Conservation (phyloP, 2,329 filamentous ascomycete genomes). For the Venturia oleaginea region DNA sequence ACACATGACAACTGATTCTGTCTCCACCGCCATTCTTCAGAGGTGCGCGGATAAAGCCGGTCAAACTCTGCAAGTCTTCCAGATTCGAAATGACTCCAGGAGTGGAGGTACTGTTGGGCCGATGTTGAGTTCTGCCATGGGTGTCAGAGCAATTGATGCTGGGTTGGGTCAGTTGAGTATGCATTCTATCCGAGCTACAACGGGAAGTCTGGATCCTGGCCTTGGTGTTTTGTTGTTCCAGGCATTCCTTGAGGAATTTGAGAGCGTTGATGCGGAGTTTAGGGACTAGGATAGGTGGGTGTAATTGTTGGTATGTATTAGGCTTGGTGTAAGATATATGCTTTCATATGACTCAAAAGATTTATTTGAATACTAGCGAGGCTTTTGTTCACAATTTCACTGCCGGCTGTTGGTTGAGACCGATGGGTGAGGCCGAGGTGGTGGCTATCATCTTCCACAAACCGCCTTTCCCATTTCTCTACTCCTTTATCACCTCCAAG, state of each 20-base stretch:
- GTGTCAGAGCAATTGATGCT: slow-evolving; percentile 74
- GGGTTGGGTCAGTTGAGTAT: slow-evolving; percentile 89
- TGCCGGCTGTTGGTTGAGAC: too few species aligned
- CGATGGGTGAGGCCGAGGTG: too few species aligned
- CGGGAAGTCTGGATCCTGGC: slow-evolving; percentile 75
- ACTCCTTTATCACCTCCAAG: too few species aligned
- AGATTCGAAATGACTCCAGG: slow-evolving; percentile 86
- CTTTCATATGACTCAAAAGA: too few species aligned
- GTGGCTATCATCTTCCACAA: too few species aligned
- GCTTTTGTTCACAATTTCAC: too few species aligned
- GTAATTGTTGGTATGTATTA: background rate
- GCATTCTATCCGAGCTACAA: slow-evolving; percentile 87
- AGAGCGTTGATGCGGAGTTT: slow-evolving; percentile 78
- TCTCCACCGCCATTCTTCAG: slow-evolving; percentile 72
- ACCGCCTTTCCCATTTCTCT: too few species aligned
- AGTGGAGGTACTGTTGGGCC: slow-evolving; percentile 94
- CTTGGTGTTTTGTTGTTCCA: slow-evolving; percentile 82
- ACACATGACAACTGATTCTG: slow-evolving; percentile 90
- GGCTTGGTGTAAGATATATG: background rate
- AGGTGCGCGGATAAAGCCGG: slow-evolving; percentile 67
- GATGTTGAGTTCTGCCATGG: slow-evolving; percentile 71
- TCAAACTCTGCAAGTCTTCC: slow-evolving; percentile 73
- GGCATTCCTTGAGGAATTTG: slow-evolving; percentile 79
- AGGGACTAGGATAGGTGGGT: slow-evolving; percentile 23
- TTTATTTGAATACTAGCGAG: too few species aligned